A percentile compares a stretch with the other conserved stretches of the same genome.
Evolutionary conservation across 371 early-diverging fungal species (phyloP).

Genomic region (Apophysomyces variabilis): DNA sequence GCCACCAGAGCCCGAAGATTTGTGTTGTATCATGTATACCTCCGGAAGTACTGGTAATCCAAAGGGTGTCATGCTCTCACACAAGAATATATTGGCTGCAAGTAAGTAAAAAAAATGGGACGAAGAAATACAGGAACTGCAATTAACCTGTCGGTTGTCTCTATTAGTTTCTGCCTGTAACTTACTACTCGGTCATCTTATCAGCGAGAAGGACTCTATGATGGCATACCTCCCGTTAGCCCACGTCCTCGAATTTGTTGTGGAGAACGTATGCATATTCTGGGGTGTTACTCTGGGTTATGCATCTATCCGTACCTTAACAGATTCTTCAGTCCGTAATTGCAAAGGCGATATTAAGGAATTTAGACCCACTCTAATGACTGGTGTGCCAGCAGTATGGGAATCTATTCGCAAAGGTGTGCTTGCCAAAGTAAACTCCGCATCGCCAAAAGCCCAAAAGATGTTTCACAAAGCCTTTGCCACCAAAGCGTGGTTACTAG

Average conservation of each 20-base stretch:
- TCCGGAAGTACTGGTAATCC: conserved; percentile 94
- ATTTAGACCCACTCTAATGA: conserved; percentile 90
- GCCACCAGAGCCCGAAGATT: conserved; percentile 74
- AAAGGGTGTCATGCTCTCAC: conserved; percentile 90
- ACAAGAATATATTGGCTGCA: conserved; percentile 82
- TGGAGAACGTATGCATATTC: conserved; percentile 75
- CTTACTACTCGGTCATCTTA: conserved; percentile 49
- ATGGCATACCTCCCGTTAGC: conserved; percentile 95
- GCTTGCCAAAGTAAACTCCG: conserved; percentile 67
- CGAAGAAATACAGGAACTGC: no score
- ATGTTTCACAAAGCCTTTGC: conserved; percentile 79
- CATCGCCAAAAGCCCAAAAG: conserved; percentile 67
- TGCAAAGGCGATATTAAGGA: conserved; percentile 95
- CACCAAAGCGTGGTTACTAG: conserved; percentile 77
- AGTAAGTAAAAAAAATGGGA: conserved; percentile 39
- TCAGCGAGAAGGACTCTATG: conserved; percentile 64
- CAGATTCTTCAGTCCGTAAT: conserved; percentile 89
- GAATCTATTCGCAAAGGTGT: conserved; percentile 92
- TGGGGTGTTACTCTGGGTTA: conserved; percentile 90
- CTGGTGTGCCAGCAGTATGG: conserved; percentile 94
- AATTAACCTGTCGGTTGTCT: not conserved
- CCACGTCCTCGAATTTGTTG: conserved; percentile 90
- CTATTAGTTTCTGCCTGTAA: conserved; percentile 63
- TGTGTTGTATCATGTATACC: conserved; percentile 96
- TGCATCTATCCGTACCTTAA: conserved; percentile 85